These are phyloP conservation scores for Isabelozyma heimii DNA, from an alignment of 805 yeast species.

Conservation along the genomic window DNA sequence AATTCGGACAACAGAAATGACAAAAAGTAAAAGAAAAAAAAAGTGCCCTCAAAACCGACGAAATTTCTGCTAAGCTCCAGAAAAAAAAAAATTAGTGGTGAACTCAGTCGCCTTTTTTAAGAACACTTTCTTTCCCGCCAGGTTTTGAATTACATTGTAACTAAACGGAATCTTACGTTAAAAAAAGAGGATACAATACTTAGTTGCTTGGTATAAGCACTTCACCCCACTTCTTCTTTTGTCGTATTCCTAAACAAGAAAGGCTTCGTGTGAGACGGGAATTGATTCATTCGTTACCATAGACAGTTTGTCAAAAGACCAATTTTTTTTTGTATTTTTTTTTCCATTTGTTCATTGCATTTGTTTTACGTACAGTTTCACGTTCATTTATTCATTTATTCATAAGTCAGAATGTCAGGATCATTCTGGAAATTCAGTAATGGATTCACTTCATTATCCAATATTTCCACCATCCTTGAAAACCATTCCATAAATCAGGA, in stretches of 20 bases:
- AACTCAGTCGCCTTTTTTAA: too few relatives aligned
- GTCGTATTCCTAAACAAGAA: background rate
- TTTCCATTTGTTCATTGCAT: conserved; percentile 1
- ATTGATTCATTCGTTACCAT: background rate
- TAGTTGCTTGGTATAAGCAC: background rate
- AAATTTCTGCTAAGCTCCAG: background rate
- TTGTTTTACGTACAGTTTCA: background rate
- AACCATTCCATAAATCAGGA: conserved; percentile 22
- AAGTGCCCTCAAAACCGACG: background rate
- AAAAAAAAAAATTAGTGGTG: background rate
- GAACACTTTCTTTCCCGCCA: background rate
- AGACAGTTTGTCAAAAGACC: background rate
- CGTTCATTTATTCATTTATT: background rate
- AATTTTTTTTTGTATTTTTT: background rate
- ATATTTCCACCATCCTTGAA: conserved; percentile 39
- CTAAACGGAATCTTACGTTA: background rate
- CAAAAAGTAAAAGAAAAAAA: background rate
- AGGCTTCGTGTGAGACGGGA: background rate
- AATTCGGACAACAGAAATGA: background rate
- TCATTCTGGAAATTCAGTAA: conserved; percentile 48
- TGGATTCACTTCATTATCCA: conserved; percentile 43
- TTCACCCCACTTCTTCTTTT: background rate
- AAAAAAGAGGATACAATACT: background rate
- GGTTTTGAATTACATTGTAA: background rate
- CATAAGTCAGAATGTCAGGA: conserved; percentile 35